Percentiles rank a stretch among this genome's conserved stretches.
phyloP scores from a whole-genome alignment of 129 eudicot species.

The Kitagawia praeruptora region DNA sequence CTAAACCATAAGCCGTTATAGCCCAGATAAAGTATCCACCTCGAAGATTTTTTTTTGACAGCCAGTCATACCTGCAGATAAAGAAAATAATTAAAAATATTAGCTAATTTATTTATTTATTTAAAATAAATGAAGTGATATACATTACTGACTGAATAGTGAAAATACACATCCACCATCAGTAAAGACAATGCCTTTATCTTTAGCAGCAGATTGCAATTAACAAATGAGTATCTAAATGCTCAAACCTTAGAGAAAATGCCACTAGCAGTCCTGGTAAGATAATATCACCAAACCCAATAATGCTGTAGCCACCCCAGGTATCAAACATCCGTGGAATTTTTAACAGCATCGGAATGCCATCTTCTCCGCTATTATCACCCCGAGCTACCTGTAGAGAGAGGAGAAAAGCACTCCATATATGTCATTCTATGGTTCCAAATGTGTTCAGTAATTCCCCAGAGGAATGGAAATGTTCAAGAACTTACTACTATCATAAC shows the following conservation, averaged over 20 bases:
- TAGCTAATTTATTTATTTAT: not conserved
- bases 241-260: slow-evolving; percentile 75
- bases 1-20: slow-evolving; percentile 86
- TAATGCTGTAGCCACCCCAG: slow-evolving; percentile 99
- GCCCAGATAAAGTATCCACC: slow-evolving; percentile 84
- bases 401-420: not conserved
- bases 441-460: not conserved
- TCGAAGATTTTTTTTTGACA: slow-evolving; percentile 63
- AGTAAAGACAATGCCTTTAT: not conserved
- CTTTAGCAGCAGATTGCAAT: not conserved
- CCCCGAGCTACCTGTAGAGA: slow-evolving; percentile 87
- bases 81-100: slow-evolving; percentile 2
- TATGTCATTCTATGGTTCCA: not conserved
- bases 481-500: slow-evolving; percentile 97
- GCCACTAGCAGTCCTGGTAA: slow-evolving; percentile 89
- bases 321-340: slow-evolving; percentile 99
- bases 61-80: slow-evolving; percentile 82
- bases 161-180: not conserved
- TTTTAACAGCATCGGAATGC: slow-evolving; percentile 93
- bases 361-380: slow-evolving; percentile 96
- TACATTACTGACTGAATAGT: not conserved
- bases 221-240: not conserved
- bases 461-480: not conserved
- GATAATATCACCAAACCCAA: slow-evolving; percentile 95
- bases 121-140: not conserved